Evolutionary conservation across 139 green algal species (phyloP), one percentile per base, ranked within the genome.

Genomic region (Zygnema circumcarinatum): DNA sequence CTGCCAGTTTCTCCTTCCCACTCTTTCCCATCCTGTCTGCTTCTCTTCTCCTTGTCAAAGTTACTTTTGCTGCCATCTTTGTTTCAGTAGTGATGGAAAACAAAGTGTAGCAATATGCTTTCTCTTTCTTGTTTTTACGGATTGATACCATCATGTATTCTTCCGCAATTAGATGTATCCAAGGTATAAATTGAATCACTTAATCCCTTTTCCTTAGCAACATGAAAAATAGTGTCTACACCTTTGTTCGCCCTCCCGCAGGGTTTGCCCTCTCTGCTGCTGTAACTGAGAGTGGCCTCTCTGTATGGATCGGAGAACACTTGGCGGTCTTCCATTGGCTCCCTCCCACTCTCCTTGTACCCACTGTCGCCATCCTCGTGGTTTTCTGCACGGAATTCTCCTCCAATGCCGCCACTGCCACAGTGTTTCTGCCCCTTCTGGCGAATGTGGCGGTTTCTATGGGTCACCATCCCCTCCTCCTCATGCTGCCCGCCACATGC

Each of bases 361-460:
- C 29, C n/a, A 53, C 73, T 2, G 38, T 88, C 69, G 68, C 73
- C n/a, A 2, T 73, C 72, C 22, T 84, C 32, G 83, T 88, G 2
- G 42, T 38, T 2, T 73, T 88, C 2, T 56, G 35, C 33, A 88
- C 83, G 3, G 83, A 88, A 38, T 88, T 88, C 73, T 85, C 72
- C n/a, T 88, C 83, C 83, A 88, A 88, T 54, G 32, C 83, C 21
- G 83, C 83, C 3, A 88, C 83, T 2, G 72, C 72, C 2, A 88
- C 83, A 1, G n/a, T 88, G 2, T 88, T 88, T 29, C 72, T 88
- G 3, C 83, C 83, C 2, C 83, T 88, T 2, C n/a, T 88, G 2
- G 72, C 83, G 2, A 7, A 88, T 11, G 79, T 85, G 40, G 83
- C 83, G 11, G 2, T 85, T 31, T 83, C 83, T 16, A 72, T 83